These are phyloP conservation scores for Ballota nigra DNA, from an alignment of 257 asterid genomes.

Conservation along the genomic window DNA sequence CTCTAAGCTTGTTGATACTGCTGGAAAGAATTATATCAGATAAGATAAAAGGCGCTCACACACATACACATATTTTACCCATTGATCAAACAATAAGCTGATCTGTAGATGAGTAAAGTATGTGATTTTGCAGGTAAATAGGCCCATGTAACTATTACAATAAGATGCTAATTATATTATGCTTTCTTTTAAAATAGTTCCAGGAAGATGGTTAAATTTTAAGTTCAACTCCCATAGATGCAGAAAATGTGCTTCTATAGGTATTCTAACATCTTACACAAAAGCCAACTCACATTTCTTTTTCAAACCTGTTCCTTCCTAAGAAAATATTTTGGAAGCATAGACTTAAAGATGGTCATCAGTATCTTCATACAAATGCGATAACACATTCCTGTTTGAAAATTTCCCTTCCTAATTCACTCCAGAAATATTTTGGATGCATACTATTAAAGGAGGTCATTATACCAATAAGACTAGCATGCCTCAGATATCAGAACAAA, in stretches of 20 bases:
- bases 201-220: neutral
- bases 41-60: neutral
- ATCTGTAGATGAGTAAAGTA: neutral
- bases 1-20: slow-evolving; percentile 53
- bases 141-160: neutral
- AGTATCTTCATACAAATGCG: slow-evolving; percentile 15
- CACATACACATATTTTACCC: neutral
- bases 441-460: neutral
- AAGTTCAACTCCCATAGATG: neutral
- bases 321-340: neutral
- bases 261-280: slow-evolving; percentile 12
- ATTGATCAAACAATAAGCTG: neutral
- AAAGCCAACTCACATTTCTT: slow-evolving; percentile 2
- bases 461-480: neutral
- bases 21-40: slow-evolving; percentile 32
- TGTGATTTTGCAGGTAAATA: slow-evolving; percentile 2
- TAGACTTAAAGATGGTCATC: neutral
- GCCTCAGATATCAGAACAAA: neutral
- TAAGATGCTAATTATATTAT: neutral
- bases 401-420: neutral
- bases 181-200: neutral
- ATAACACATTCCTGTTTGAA: neutral
- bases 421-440: neutral
- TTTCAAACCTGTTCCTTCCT: neutral
- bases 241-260: neutral